A percentile compares a stretch with the other conserved stretches of the same genome.
phyloP scores from a whole-genome alignment of 805 yeast genomes.

The Huiozyma sinensis region DNA sequence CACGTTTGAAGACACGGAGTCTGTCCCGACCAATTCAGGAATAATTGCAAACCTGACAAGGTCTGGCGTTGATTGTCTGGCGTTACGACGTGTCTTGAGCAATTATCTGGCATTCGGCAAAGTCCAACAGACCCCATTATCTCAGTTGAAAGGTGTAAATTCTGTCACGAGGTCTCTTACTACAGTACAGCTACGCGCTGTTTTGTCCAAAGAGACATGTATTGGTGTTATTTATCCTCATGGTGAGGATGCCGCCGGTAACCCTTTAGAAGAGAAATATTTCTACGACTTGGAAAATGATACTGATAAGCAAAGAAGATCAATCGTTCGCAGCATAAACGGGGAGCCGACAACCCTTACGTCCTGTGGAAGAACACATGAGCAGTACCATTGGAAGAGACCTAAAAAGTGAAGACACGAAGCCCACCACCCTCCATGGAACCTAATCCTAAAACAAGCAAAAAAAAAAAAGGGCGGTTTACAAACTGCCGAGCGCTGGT shows the following conservation, averaged over 20 bases:
- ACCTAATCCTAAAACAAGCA: too few relatives aligned
- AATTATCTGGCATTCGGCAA: conserved; percentile 90
- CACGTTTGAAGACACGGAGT: background rate
- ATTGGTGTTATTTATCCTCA: conserved; percentile 78
- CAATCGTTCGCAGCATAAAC: conserved; percentile 61
- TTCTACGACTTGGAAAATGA: conserved; percentile 84
- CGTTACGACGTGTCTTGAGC: conserved; percentile 53
- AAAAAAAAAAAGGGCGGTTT: too few relatives aligned
- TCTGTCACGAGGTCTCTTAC: conserved; percentile 40
- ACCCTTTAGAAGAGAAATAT: conserved; percentile 86
- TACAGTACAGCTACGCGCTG: conserved; percentile 36
- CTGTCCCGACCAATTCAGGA: conserved; percentile 2
- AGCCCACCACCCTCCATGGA: too few relatives aligned
- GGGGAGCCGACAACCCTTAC: conserved; percentile 73
- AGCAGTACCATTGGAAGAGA: conserved; percentile 50
- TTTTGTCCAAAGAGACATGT: conserved; percentile 30
- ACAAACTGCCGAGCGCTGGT: too few relatives aligned
- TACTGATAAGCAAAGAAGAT: conserved; percentile 55
- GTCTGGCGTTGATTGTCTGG: conserved; percentile 34
- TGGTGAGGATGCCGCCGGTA: conserved; percentile 96
- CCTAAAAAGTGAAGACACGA: conserved; percentile 23
- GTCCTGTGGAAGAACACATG: conserved; percentile 86
- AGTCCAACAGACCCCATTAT: conserved; percentile 78
- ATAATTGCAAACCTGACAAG: conserved; percentile 5
- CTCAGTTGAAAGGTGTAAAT: conserved; percentile 51